A percentile compares a stretch with the other conserved stretches of the same genome.
Evolutionary conservation across 106 monocot species (phyloP).

Genomic region (Chionographis japonica): DNA sequence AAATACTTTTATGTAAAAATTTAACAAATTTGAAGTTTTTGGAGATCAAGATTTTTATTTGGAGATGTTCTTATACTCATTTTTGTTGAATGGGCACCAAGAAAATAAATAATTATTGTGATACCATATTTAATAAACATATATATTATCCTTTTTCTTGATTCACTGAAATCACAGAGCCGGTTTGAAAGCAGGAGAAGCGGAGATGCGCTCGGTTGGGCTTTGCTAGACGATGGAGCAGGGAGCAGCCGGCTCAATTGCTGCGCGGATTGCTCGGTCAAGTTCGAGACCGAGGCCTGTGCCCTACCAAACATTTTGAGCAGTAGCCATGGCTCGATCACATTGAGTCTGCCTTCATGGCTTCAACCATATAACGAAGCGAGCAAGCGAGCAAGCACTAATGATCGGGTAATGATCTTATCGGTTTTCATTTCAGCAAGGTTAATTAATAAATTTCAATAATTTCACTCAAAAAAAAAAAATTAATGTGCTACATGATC

Average conservation of each 20-base stretch:
- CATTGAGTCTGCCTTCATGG: slow-evolving; percentile 64
- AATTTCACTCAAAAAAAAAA: no score
- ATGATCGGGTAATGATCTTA: slow-evolving; percentile 21
- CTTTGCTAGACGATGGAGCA: slow-evolving; percentile 10
- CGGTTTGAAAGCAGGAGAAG: slow-evolving; percentile 20
- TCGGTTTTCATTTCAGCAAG: neutral
- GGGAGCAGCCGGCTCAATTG: slow-evolving; percentile 17
- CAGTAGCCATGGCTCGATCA: slow-evolving; percentile 13
- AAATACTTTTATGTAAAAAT: no score
- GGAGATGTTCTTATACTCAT: no score
- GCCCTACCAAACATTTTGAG: slow-evolving; percentile 2
- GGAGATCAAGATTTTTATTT: no score
- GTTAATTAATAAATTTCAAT: no score
- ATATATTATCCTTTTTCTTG: no score
- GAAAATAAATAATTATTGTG: no score
- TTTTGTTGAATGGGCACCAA: no score
- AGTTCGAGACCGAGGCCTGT: slow-evolving; percentile 28
- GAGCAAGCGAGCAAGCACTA: slow-evolving; percentile 13
- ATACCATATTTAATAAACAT: no score
- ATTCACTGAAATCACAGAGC: slow-evolving; percentile 29
- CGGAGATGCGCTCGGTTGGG: slow-evolving; percentile 17
- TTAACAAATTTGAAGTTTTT: no score
- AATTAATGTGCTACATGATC: neutral
- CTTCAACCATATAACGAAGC: slow-evolving; percentile 53
- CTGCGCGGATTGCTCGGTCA: slow-evolving; percentile 22